Base-by-base conservation (phyloP, 1,284 basidiomycete species). In the Cryptococcus amylolentus region DNA sequence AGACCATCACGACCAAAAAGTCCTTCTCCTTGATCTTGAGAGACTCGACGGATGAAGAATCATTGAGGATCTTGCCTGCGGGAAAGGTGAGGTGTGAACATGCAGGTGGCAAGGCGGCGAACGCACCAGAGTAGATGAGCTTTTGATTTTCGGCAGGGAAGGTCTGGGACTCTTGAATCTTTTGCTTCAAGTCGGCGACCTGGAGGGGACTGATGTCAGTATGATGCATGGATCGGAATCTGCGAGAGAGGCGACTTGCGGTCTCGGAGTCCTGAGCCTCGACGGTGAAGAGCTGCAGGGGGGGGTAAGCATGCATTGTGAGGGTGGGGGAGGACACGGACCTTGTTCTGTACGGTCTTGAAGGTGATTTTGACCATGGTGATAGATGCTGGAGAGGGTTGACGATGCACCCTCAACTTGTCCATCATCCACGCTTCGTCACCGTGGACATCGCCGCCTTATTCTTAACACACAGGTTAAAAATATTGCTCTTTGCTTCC, bases 11-110 rank as follows among this genome's bases (percentile, higher is more conserved):
- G 18, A 99, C 96, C 58, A 98, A 81, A 80, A 99, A 99, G 76
- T 97, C 95, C 81, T 97, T 98, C 80, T 98, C 95, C 80, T 97
- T 95, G 81, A 98, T 90, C 59, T 88, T 87, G 72, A 88, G 90
- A 56, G 88, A 88, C 64, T 85, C 89, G 41, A 99, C 84, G 1
- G 88, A 88, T 81, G 93, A 93, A 58, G 87, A 84, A 77, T 99
- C 93, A 18, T 84, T 78, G 41, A 98, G 82, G 49, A 99, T 89
- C 81, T 97, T 96, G 60, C 95, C 95, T 93, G 70, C 10, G 52
- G 9, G 35, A 28, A 40, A 31, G 37, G 35, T 23, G 35, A 23
- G 27, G n/a, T 35, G 28, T 18, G 14, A 46, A 28, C 26, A 26
- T 26, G 14, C 27, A 46, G 31, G 31, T 39, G 13, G 26, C 18